Percentiles rank a stretch among this genome's conserved stretches.
Conservation (phyloP, 2,329 filamentous ascomycete genomes). For the Fusarium algeriense region DNA sequence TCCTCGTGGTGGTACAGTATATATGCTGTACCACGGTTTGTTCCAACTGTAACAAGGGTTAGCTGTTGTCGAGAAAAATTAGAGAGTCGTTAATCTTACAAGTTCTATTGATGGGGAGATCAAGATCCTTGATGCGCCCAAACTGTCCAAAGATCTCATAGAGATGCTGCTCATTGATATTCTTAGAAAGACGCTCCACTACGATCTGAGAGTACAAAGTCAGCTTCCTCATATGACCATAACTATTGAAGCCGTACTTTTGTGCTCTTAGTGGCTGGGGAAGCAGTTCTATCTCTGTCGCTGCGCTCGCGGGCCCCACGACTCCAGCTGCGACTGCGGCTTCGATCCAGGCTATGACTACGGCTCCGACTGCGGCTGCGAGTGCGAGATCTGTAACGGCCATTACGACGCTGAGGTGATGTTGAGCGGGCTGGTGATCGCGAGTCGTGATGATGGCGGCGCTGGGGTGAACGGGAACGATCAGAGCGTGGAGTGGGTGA, state of each 20-base stretch:
- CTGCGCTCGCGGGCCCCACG: slow-evolving; percentile 49
- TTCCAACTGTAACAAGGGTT: slow-evolving; percentile 71
- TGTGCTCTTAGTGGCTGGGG: slow-evolving; percentile 60
- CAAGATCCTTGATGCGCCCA: slow-evolving; percentile 85
- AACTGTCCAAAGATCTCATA: slow-evolving; percentile 93
- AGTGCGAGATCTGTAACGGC: slow-evolving; percentile 49
- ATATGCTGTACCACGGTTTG: slow-evolving; percentile 93
- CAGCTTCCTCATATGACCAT: slow-evolving; percentile 7
- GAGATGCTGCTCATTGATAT: slow-evolving; percentile 89
- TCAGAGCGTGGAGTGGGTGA: slow-evolving; percentile 53
- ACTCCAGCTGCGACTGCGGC: slow-evolving; percentile 47
- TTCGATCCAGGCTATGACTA: not conserved
- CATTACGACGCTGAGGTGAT: slow-evolving; percentile 52
- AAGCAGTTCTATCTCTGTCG: slow-evolving; percentile 54
- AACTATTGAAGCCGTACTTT: slow-evolving; percentile 57
- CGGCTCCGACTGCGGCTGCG: slow-evolving; percentile 46
- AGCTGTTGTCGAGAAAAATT: slow-evolving; percentile 20
- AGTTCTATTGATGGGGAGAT: slow-evolving; percentile 88
- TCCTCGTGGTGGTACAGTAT: slow-evolving; percentile 83
- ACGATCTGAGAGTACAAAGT: slow-evolving; percentile 74
- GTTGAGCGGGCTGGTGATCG: slow-evolving; percentile 51
- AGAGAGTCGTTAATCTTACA: slow-evolving; percentile 66
- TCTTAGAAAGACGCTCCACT: slow-evolving; percentile 95
- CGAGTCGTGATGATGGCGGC: slow-evolving; percentile 51
- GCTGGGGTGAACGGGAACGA: slow-evolving; percentile 50